These are phyloP conservation scores for Arabidopsis suecica DNA, from an alignment of 345 rosid species.

Conservation along the genomic window DNA sequence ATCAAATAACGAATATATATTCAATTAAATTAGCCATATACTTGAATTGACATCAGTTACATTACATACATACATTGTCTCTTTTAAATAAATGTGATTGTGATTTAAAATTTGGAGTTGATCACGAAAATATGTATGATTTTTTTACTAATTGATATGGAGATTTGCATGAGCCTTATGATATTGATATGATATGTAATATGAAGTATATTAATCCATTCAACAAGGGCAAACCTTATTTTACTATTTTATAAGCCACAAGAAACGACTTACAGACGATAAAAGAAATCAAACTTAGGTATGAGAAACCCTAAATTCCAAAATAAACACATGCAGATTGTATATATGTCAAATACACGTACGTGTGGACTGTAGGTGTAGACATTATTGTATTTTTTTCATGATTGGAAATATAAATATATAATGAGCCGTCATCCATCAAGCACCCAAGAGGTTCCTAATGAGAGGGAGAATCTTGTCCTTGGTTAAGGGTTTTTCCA, in stretches of 20 bases:
- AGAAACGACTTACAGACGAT: conserved; percentile 20
- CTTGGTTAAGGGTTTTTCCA: conserved; percentile 40
- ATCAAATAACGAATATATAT: background rate
- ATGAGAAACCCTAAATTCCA: background rate
- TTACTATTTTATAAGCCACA: background rate
- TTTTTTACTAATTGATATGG: background rate
- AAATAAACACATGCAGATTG: background rate
- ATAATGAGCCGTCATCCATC: background rate
- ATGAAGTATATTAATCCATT: background rate
- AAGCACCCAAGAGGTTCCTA: conserved; percentile 37
- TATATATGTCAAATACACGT: conserved; percentile 1
- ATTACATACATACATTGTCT: background rate
- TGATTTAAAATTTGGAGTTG: background rate
- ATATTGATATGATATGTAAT: background rate
- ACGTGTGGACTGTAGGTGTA: background rate
- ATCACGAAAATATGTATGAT: background rate
- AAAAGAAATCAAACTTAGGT: background rate
- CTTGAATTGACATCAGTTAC: background rate
- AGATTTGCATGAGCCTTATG: background rate
- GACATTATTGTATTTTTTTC: conserved; percentile 3
- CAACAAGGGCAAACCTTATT: background rate
- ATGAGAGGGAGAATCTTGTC: conserved; percentile 36
- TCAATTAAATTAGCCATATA: background rate
- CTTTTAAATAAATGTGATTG: background rate
- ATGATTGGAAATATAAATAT: background rate